Percentiles rank a stretch among this genome's conserved stretches.
Evolutionary conservation across 306 rosid species (phyloP).

Genomic region (Sesbania bispinosa): DNA sequence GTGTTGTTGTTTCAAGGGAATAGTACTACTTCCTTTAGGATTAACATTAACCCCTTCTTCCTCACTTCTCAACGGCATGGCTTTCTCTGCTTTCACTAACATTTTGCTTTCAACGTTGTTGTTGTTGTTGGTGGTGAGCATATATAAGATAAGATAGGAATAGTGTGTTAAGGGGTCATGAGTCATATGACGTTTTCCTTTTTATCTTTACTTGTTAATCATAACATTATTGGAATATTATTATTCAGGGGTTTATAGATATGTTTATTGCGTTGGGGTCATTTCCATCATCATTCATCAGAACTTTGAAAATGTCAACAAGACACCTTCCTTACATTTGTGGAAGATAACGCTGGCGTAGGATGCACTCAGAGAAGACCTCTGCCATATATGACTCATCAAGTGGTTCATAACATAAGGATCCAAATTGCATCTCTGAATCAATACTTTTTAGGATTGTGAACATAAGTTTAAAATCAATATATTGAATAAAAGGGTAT

Average conservation of each 20-base stretch:
- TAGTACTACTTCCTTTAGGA: too few relatives aligned
- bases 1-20: constrained; percentile 55
- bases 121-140: background rate
- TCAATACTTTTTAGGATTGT: too few relatives aligned
- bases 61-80: constrained; percentile 25
- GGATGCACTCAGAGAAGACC: constrained; percentile 13
- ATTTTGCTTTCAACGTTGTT: background rate
- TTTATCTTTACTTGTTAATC: constrained; percentile 12
- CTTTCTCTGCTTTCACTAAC: constrained; percentile 23
- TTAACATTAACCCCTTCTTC: constrained; percentile 26
- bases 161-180: constrained; percentile 14
- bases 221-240: constrained; percentile 3
- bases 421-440: constrained; percentile 17
- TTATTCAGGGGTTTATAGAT: background rate
- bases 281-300: constrained; percentile 31
- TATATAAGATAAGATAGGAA: constrained; percentile 25
- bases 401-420: too few relatives aligned
- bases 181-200: constrained; percentile 22
- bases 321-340: background rate
- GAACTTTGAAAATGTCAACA: constrained; percentile 27
- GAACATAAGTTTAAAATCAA: too few relatives aligned
- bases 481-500: too few relatives aligned
- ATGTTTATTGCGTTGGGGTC: constrained; percentile 8
- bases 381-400: too few relatives aligned
- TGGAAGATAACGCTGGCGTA: constrained; percentile 2